Evolutionary conservation across 2,329 filamentous ascomycete genomes (phyloP).

Genomic region (Penicillium brasilianum): DNA sequence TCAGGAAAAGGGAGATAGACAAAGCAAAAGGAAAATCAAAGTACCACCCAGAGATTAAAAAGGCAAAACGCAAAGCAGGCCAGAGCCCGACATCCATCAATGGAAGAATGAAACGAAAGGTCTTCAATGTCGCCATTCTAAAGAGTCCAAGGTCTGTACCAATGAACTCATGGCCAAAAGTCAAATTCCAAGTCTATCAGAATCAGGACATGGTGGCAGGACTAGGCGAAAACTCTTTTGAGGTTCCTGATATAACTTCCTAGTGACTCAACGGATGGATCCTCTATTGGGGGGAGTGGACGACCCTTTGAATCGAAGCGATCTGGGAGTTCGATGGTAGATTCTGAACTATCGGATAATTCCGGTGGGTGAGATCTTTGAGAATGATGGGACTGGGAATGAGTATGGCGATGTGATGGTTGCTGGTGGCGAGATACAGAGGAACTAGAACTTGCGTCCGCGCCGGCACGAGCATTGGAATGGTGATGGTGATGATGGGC

Average conservation of each 20-base stretch:
- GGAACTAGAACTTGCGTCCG: not conserved
- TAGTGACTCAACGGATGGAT: constrained; percentile 42
- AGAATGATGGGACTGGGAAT: not conserved
- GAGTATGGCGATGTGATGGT: not conserved
- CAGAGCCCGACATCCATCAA: not conserved
- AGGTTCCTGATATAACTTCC: constrained; percentile 44
- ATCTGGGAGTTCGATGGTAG: constrained; percentile 51
- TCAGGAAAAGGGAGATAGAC: not conserved
- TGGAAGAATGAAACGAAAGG: not conserved
- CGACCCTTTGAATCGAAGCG: constrained; percentile 51
- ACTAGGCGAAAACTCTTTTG: constrained; percentile 31
- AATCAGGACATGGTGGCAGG: not conserved
- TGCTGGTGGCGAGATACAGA: not conserved
- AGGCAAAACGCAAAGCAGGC: not conserved
- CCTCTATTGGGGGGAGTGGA: constrained; percentile 40
- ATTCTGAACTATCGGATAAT: constrained; percentile 43
- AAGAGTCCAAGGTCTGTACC: not conserved
- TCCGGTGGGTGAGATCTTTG: not conserved
- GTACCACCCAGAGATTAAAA: not conserved
- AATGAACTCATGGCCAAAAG: not conserved
- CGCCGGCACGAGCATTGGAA: constrained; percentile 1
- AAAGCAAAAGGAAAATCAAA: not conserved
- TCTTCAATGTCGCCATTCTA: not conserved
- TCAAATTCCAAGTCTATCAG: constrained; percentile 6
- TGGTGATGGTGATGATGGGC: constrained; percentile 16